Conservation (phyloP, 2,329 filamentous ascomycete species). For the Aspergillus sp. region DNA sequence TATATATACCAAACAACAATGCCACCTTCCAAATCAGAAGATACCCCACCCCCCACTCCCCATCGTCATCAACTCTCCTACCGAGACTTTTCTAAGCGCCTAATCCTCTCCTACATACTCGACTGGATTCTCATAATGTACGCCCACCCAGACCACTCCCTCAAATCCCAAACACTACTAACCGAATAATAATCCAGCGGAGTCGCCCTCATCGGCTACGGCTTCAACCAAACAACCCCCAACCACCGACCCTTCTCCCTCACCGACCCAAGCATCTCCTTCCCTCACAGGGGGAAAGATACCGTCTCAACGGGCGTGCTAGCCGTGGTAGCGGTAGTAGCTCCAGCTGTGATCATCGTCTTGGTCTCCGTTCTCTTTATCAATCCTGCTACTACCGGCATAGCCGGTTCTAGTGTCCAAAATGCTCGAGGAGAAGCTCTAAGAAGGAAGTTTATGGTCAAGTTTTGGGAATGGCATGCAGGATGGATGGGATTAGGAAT, state of each 20-base stretch:
- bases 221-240: constrained; percentile 61
- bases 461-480: constrained; percentile 86
- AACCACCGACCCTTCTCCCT: constrained; percentile 72
- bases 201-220: constrained; percentile 60
- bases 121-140: constrained; percentile 71
- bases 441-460: constrained; percentile 71
- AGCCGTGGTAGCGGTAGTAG: constrained; percentile 61
- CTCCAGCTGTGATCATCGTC: constrained; percentile 69
- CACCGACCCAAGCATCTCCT: constrained; percentile 75
- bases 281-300: constrained; percentile 69
- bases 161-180: neutral
- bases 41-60: neutral
- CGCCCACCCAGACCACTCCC: constrained; percentile 21
- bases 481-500: constrained; percentile 81
- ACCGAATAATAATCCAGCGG: constrained; percentile 40
- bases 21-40: neutral
- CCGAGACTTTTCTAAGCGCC: constrained; percentile 45
- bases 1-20: neutral
- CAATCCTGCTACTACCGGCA: constrained; percentile 64
- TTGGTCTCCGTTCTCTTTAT: constrained; percentile 66
- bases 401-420: constrained; percentile 56
- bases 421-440: too few species aligned
- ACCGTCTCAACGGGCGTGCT: constrained; percentile 70
- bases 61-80: neutral
- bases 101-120: constrained; percentile 67